These are phyloP conservation scores for Ophiostoma himal-ulmi DNA, from an alignment of 2,329 filamentous ascomycete genomes.

Conservation along the genomic window DNA sequence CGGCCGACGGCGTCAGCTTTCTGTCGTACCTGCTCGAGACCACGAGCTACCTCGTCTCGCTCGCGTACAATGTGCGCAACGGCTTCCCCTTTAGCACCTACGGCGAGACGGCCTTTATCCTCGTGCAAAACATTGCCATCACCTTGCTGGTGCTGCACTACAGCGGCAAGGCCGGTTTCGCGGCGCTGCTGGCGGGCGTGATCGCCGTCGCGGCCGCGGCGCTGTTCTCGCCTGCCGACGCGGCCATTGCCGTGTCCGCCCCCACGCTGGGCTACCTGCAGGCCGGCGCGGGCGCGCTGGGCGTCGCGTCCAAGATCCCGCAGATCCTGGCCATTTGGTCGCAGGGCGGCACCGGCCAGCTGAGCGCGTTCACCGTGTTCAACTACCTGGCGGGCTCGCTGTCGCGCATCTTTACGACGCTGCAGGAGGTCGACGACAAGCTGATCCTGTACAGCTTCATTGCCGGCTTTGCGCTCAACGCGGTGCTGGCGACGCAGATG, in stretches of 20 bases:
- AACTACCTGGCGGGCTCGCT: slow-evolving; percentile 93
- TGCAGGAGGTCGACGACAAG: slow-evolving; percentile 96
- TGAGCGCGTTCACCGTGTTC: slow-evolving; percentile 96
- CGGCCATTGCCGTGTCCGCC: slow-evolving; percentile 39
- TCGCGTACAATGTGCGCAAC: slow-evolving; percentile 88
- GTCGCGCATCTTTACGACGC: slow-evolving; percentile 91
- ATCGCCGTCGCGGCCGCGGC: slow-evolving; percentile 64
- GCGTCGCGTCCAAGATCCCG: slow-evolving; percentile 85
- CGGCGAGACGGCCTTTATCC: slow-evolving; percentile 88
- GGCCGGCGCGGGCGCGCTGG: slow-evolving; percentile 73
- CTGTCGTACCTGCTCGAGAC: slow-evolving; percentile 92
- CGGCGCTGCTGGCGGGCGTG: slow-evolving; percentile 71
- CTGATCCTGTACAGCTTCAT: slow-evolving; percentile 93
- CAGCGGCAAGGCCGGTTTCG: slow-evolving; percentile 59
- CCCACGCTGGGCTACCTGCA: slow-evolving; percentile 72
- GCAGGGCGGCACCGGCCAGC: slow-evolving; percentile 84
- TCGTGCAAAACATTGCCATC: slow-evolving; percentile 88
- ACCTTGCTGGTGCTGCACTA: slow-evolving; percentile 81
- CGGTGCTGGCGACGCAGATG: slow-evolving; percentile 83
- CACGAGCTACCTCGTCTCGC: slow-evolving; percentile 74
- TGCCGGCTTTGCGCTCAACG: slow-evolving; percentile 84
- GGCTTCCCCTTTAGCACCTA: slow-evolving; percentile 94
- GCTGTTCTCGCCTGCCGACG: slow-evolving; percentile 55
- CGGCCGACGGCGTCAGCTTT: slow-evolving; percentile 78
- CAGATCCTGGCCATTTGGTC: slow-evolving; percentile 84